Base-by-base conservation (phyloP, 2,329 filamentous ascomycete species). In the Tympanopsis confertula region DNA sequence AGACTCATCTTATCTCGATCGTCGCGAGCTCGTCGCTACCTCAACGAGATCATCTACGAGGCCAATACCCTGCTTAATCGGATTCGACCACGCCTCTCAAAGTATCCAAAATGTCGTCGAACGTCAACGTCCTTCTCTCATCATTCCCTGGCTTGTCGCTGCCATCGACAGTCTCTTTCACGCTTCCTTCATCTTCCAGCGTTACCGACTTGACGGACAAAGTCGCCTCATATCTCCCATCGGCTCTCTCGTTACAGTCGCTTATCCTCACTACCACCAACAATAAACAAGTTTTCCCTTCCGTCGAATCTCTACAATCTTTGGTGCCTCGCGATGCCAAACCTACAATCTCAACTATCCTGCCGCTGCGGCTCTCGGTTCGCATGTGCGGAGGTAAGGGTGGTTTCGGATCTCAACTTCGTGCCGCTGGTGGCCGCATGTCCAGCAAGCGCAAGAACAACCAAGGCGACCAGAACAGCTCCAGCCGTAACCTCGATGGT, bases 351-450 rank as follows among this genome's bases (percentile, higher is more conserved):
- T 33, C 30, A 7, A 33, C 77, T 22, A 80, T 96, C 46, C 69
- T 98, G 13, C 81, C 87, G 0, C 71, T 98, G 3, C 85, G 87
- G 38, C 75, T 98, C 20, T 81, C 78, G 5, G 68, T 81, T 2
- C 82, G 83, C 4, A 64, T 95, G 28, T 84, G 82, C 48, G 91
- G 93, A 64, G 93, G 93, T 55, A 98, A 98, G 56, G 91, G 91
- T 59, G 91, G 91, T 52, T 98, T 98, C 56, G 91, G 91, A 38
- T 96, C 89, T 2, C 93, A 98, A 58, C 78, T 98, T 26, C 86
- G 93, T 53, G 91, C 93, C 0, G 91, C 91, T 3, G 91, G 93
- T 54, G 91, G 93, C 29, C 89, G 93, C 63, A 98, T 98, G 91
- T 94, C 87, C 2, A 89, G 85, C 30, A 33, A 33, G 50, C 77